A percentile compares a stretch with the other conserved stretches of the same genome.
These are phyloP conservation scores for Metschnikowia reukaufii DNA, from an alignment of 805 yeast species.

Conservation along the genomic window DNA sequence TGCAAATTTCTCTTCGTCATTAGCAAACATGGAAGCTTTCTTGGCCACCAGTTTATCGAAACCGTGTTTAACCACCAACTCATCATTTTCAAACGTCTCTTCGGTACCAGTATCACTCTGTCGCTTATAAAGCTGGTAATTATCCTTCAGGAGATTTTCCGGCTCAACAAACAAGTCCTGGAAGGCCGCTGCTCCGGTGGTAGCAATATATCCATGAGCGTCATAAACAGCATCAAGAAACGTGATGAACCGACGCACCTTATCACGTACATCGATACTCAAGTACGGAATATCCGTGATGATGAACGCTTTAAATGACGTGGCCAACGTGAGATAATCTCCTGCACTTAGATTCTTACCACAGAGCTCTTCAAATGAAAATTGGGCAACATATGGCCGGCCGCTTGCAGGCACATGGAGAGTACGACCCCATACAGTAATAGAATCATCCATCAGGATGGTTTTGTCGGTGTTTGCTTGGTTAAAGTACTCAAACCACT, in stretches of 20 bases:
- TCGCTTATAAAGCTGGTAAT: conserved; percentile 43
- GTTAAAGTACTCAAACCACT: conserved; percentile 80
- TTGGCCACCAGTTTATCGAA: conserved; percentile 70
- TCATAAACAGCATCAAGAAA: conserved; percentile 96
- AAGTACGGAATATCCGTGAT: conserved; percentile 90
- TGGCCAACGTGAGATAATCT: conserved; percentile 84
- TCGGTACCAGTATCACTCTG: conserved; percentile 38
- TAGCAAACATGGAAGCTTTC: conserved; percentile 73
- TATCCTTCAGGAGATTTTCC: conserved; percentile 53
- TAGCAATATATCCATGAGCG: conserved; percentile 82
- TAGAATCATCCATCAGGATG: conserved; percentile 22
- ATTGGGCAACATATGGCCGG: conserved; percentile 83
- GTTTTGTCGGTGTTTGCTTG: conserved; percentile 47
- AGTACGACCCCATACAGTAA: conserved; percentile 86
- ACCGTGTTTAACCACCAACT: conserved; percentile 71
- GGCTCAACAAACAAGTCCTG: conserved; percentile 84
- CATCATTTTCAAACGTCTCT: conserved; percentile 52
- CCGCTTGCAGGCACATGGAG: conserved; percentile 72
- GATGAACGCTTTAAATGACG: conserved; percentile 72
- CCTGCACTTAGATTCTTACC: conserved; percentile 91
- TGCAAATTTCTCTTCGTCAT: conserved; percentile 95
- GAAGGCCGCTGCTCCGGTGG: conserved; percentile 85
- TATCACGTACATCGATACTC: conserved; percentile 74
- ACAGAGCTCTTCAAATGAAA: conserved; percentile 82
- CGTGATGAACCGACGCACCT: conserved; percentile 88